phyloP scores from a whole-genome alignment of 805 yeast species.

The Kodamaea hsintzibuensis region DNA sequence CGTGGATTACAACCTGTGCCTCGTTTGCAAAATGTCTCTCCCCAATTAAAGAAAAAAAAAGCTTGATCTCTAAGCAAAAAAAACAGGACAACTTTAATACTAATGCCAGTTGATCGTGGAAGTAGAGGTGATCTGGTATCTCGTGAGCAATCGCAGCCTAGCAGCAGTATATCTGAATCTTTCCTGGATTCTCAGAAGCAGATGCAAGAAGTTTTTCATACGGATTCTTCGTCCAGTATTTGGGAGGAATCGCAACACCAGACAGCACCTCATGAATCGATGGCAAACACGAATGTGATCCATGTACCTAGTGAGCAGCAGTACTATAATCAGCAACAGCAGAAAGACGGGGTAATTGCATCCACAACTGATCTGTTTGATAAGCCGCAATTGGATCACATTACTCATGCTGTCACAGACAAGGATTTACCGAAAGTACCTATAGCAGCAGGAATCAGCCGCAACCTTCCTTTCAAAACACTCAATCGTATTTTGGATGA shows the following conservation, averaged over 20 bases:
- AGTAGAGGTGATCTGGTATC: not conserved
- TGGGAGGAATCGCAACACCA: not conserved
- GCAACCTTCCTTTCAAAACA: constrained; percentile 51
- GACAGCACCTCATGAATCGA: not conserved
- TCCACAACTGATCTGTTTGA: not conserved
- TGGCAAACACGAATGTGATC: not conserved
- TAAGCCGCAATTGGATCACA: not conserved
- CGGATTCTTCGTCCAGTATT: not conserved
- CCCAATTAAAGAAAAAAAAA: not conserved
- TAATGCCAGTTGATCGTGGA: not conserved
- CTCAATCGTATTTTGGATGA: constrained; percentile 69
- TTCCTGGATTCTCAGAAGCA: not conserved
- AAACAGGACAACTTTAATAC: not conserved
- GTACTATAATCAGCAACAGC: not conserved
- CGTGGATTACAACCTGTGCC: not conserved
- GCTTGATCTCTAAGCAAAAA: not conserved
- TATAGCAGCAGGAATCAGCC: not conserved
- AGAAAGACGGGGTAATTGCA: not conserved
- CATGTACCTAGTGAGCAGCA: not conserved
- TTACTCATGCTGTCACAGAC: not conserved
- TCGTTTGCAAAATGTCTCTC: not conserved
- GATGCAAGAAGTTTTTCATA: not conserved
- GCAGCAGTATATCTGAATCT: not conserved
- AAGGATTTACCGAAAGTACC: not conserved
- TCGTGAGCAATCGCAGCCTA: not conserved